A percentile compares a stretch with the other conserved stretches of the same genome.
Evolutionary conservation across 1,284 basidiomycete species (phyloP).

Genomic region (Ustilago shanxiensis): DNA sequence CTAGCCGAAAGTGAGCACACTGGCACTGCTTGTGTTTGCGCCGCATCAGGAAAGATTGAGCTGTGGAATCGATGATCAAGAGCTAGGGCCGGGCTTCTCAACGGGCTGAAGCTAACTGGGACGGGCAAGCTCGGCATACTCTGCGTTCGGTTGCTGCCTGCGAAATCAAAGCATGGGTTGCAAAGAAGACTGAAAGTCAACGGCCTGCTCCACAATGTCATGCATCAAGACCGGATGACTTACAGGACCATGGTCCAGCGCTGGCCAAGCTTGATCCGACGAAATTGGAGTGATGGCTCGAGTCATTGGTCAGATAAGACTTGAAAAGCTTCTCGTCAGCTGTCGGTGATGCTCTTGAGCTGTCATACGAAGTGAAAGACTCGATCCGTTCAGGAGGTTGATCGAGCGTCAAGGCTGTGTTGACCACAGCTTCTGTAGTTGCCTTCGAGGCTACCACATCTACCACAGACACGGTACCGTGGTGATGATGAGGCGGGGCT

Average conservation of each 20-base stretch:
- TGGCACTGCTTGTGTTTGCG: neutral
- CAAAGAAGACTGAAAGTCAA: neutral
- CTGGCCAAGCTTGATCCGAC: neutral
- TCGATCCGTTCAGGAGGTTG: neutral
- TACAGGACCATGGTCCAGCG: neutral
- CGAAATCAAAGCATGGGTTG: neutral
- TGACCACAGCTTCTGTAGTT: neutral
- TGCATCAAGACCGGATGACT: neutral
- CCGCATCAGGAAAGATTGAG: neutral
- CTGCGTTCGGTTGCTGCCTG: constrained; percentile 1
- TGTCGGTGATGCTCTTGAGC: neutral
- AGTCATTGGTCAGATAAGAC: neutral
- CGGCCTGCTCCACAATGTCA: neutral
- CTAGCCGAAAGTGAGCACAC: neutral
- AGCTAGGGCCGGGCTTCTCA: neutral
- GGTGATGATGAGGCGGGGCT: constrained; percentile 7
- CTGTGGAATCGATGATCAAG: neutral
- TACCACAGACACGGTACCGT: neutral
- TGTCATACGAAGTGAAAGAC: neutral
- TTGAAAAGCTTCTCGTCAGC: neutral
- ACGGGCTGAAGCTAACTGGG: neutral
- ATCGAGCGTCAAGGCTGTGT: neutral
- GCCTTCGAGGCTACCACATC: neutral
- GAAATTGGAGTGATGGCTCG: neutral
- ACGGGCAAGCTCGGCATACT: constrained; percentile 3